Evolutionary conservation across 2,329 filamentous ascomycete genomes (phyloP).

Genomic region (Zymoseptoria tritici): DNA sequence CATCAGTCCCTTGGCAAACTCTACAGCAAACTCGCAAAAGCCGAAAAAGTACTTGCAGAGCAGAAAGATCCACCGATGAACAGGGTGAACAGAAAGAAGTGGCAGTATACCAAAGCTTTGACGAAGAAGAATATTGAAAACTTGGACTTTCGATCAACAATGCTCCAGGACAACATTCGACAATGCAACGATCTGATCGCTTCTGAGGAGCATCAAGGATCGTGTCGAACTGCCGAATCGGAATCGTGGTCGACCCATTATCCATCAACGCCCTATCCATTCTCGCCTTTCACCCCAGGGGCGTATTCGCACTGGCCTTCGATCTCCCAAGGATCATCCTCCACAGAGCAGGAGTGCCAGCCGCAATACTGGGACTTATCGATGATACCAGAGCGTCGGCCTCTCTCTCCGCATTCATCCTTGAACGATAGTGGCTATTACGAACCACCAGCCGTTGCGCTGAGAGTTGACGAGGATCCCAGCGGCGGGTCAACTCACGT

Average conservation of each 20-base stretch:
- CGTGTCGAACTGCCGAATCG: neutral
- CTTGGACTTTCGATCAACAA: constrained; percentile 19
- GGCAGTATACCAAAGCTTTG: constrained; percentile 21
- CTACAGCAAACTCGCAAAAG: constrained; percentile 22
- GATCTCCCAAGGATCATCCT: constrained; percentile 1
- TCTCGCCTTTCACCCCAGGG: constrained; percentile 10
- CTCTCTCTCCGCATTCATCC: constrained; percentile 14
- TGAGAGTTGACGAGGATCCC: constrained; percentile 4
- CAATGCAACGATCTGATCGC: constrained; percentile 23
- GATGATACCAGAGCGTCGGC: constrained; percentile 20
- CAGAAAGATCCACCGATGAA: constrained; percentile 17
- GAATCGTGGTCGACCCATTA: neutral
- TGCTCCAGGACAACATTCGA: constrained; percentile 19
- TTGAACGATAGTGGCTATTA: constrained; percentile 24
- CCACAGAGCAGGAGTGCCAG: constrained; percentile 3
- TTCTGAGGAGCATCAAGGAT: constrained; percentile 11
- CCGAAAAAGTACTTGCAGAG: constrained; percentile 17
- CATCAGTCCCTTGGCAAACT: constrained; percentile 23
- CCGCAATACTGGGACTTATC: constrained; percentile 27
- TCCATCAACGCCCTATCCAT: constrained; percentile 4
- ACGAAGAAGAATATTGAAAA: constrained; percentile 17
- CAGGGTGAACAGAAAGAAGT: constrained; percentile 24
- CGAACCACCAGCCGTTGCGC: constrained; percentile 15
- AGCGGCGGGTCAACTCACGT: constrained; percentile 15
- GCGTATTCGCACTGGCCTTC: constrained; percentile 11